phyloP scores from a whole-genome alignment of 1,284 basidiomycete genomes.

The Fomitopsis palustris region DNA sequence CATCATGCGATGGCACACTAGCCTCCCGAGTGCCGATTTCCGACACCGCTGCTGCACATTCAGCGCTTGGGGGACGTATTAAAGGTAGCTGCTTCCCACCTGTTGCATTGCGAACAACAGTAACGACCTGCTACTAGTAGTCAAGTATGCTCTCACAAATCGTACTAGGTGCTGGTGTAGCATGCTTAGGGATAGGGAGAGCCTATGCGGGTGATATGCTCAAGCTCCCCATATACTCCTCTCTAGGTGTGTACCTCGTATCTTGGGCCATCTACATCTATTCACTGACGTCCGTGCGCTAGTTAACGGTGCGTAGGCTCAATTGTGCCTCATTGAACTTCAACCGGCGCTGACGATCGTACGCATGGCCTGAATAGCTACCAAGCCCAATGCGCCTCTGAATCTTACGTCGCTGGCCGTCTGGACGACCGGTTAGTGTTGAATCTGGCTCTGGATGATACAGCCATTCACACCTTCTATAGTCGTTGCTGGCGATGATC shows the following conservation, averaged over 20 bases:
- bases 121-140: too few species aligned
- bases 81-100: too few species aligned
- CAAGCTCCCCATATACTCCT: background rate
- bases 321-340: background rate
- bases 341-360: background rate
- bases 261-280: background rate
- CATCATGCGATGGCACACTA: too few species aligned
- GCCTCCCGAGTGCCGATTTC: too few species aligned
- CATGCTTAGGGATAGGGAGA: background rate
- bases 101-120: too few species aligned
- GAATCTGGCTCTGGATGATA: background rate
- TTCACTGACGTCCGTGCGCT: background rate
- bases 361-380: background rate
- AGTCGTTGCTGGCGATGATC: conserved; percentile 11
- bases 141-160: too few species aligned
- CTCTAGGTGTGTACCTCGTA: background rate
- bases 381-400: background rate
- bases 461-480: background rate
- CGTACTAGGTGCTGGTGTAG: background rate
- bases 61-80: too few species aligned
- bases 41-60: too few species aligned
- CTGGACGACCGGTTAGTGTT: conserved; percentile 1
- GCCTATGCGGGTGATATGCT: background rate
- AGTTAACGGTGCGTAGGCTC: background rate
- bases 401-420: background rate